Evolutionary conservation across 2,329 filamentous ascomycete genomes (phyloP).

Genomic region (Xylaria sp.): DNA sequence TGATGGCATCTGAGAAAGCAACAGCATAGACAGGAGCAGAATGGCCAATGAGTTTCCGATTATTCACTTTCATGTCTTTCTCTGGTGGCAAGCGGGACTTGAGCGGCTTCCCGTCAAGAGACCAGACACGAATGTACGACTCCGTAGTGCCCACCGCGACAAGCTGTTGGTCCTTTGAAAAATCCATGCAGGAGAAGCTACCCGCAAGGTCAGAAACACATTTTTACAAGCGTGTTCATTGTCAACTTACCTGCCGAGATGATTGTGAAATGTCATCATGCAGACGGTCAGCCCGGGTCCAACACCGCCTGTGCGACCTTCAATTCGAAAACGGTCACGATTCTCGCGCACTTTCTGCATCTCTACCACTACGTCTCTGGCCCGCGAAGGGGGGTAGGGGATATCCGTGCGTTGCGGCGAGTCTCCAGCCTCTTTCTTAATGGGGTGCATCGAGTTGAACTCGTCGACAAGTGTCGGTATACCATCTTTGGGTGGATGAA

Average conservation of each 20-base stretch:
- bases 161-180: slow-evolving; percentile 88
- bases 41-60: slow-evolving; percentile 84
- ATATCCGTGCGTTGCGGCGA: slow-evolving; percentile 81
- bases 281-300: slow-evolving; percentile 87
- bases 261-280: slow-evolving; percentile 99
- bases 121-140: slow-evolving; percentile 96
- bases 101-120: slow-evolving; percentile 84
- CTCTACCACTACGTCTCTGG: slow-evolving; percentile 91
- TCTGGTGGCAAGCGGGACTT: slow-evolving; percentile 71
- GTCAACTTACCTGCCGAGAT: slow-evolving; percentile 78
- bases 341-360: slow-evolving; percentile 95
- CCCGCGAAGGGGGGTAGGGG: slow-evolving; percentile 87
- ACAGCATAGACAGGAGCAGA: slow-evolving; percentile 89
- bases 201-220: slow-evolving; percentile 21
- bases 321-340: slow-evolving; percentile 89
- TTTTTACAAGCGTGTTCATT: background rate
- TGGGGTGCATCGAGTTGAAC: slow-evolving; percentile 80
- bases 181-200: slow-evolving; percentile 92
- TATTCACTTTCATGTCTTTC: slow-evolving; percentile 70
- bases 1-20: slow-evolving; percentile 82
- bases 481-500: slow-evolving; percentile 76
- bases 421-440: slow-evolving; percentile 92
- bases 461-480: slow-evolving; percentile 82
- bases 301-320: slow-evolving; percentile 83
- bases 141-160: slow-evolving; percentile 91